phyloP scores from a whole-genome alignment of 805 yeast genomes.

The Saturnispora hagleri region DNA sequence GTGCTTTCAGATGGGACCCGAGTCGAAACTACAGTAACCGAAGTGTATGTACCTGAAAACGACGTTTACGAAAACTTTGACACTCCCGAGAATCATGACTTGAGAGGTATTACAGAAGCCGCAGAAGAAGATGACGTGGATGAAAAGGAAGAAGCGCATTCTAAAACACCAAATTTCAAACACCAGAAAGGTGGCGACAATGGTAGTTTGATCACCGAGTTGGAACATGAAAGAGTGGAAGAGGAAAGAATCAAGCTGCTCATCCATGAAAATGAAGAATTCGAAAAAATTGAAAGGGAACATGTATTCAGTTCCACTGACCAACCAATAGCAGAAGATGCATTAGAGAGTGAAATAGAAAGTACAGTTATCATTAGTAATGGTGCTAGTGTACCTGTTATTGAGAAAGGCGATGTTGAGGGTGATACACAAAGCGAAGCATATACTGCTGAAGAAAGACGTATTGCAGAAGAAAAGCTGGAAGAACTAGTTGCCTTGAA shows the following conservation, averaged over 20 bases:
- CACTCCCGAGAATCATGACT: neutral
- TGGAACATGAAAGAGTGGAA: conserved; percentile 31
- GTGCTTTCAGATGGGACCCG: conserved; percentile 12
- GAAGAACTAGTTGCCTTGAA: conserved; percentile 21
- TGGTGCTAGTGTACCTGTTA: conserved; percentile 8
- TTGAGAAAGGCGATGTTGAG: conserved; percentile 4
- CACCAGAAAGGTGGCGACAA: neutral
- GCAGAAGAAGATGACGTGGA: neutral
- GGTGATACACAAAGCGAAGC: conserved; percentile 6
- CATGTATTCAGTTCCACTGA: conserved; percentile 15
- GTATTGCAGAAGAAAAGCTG: conserved; percentile 21
- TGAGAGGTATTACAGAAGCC: conserved; percentile 6
- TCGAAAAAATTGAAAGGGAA: conserved; percentile 30
- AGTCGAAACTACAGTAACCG: conserved; percentile 11
- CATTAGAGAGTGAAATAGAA: neutral
- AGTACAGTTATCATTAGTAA: conserved; percentile 10
- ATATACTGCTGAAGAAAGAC: conserved; percentile 20
- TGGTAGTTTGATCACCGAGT: conserved; percentile 21
- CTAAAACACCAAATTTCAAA: neutral
- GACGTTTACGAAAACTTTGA: conserved; percentile 6
- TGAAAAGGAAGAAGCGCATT: neutral
- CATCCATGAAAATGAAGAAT: conserved; percentile 24
- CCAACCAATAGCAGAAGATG: conserved; percentile 8
- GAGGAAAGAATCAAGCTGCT: conserved; percentile 8
- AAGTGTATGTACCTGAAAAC: conserved; percentile 14